Percentiles rank a stretch among this genome's conserved stretches.
These are phyloP conservation scores for Cephaloascus albidus DNA, from an alignment of 805 yeast genomes.

Conservation along the genomic window DNA sequence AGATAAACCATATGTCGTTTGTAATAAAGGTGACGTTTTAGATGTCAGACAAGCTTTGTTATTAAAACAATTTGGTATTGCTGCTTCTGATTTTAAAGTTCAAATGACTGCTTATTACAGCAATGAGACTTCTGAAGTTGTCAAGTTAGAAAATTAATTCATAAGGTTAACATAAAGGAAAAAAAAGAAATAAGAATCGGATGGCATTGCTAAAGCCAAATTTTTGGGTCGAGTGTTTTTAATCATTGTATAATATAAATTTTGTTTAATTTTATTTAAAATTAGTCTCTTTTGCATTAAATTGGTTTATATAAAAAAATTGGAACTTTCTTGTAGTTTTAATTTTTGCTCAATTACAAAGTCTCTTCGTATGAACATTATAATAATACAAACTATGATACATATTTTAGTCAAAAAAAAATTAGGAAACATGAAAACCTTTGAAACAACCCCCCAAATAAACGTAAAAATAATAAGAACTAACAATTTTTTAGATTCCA, in stretches of 20 bases:
- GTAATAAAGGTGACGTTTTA: constrained; percentile 67
- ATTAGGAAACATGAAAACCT: too few species aligned
- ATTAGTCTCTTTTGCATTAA: not conserved
- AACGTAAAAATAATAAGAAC: too few species aligned
- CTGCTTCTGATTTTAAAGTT: constrained; percentile 85
- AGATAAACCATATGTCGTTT: constrained; percentile 69
- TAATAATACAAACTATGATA: not conserved
- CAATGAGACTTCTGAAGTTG: constrained; percentile 36
- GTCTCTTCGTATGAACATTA: too few species aligned
- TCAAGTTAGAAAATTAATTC: constrained; percentile 9
- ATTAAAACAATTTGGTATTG: constrained; percentile 91
- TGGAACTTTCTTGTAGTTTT: too few species aligned
- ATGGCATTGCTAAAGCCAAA: not conserved
- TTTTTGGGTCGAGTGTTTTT: not conserved
- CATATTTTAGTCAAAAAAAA: too few species aligned
- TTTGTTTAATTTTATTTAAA: too few species aligned
- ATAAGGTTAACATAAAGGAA: not conserved
- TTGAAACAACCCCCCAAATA: too few species aligned
- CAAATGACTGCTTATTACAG: constrained; percentile 70
- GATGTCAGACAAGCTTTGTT: constrained; percentile 89
- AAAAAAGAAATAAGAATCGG: not conserved
- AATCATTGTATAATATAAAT: not conserved
- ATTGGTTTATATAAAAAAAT: not conserved
- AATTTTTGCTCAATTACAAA: too few species aligned
- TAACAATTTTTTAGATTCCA: not conserved